A percentile compares a stretch with the other conserved stretches of the same genome.
Evolutionary conservation across 2,329 filamentous ascomycete genomes (phyloP).

Genomic region (Aschersonia sp.): DNA sequence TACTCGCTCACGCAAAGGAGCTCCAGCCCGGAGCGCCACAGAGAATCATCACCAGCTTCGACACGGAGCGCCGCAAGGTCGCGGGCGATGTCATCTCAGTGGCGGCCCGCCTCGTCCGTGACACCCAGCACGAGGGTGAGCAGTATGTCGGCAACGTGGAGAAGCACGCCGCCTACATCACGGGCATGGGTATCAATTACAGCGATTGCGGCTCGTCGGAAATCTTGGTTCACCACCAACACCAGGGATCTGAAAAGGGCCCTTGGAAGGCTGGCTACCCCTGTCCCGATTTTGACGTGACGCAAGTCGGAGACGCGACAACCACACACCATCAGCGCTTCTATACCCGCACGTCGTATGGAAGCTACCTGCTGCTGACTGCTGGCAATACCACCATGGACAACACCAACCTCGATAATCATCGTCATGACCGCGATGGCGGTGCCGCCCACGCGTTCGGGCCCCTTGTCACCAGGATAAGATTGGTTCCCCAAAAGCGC

Average conservation of each 20-base stretch:
- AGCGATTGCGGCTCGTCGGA: not conserved
- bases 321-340: not conserved
- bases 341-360: not conserved
- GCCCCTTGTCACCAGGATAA: not conserved
- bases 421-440: not conserved
- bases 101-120: not conserved
- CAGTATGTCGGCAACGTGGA: not conserved
- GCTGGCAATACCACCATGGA: too few relatives aligned
- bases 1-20: not conserved
- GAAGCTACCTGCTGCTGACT: not conserved
- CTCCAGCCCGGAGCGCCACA: not conserved
- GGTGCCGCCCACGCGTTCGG: not conserved
- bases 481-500: not conserved
- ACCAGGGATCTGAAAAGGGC: not conserved
- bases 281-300: not conserved
- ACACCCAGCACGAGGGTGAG: not conserved
- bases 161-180: not conserved
- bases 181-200: not conserved
- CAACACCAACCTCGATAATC: too few relatives aligned
- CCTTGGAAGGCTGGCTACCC: not conserved
- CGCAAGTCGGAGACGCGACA: not conserved
- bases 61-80: not conserved
- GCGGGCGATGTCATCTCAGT: not conserved
- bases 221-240: not conserved
- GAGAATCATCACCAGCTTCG: not conserved